A percentile compares a stretch with the other conserved stretches of the same genome.
Evolutionary conservation across 106 monocot genomes (phyloP).

Genomic region (Vanilla planifolia): DNA sequence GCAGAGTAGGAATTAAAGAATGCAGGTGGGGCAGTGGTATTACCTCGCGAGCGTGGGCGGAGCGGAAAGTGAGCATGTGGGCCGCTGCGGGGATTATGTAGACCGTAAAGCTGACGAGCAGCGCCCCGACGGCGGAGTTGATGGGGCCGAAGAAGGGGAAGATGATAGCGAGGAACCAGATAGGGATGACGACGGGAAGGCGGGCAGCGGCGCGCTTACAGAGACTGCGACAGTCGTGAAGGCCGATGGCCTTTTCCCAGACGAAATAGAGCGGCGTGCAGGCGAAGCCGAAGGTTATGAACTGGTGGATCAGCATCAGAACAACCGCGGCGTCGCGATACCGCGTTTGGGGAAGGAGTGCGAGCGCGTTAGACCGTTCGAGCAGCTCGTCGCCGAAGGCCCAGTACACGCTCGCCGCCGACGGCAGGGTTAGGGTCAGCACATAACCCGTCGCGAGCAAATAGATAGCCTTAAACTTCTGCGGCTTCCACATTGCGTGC

Average conservation of each 20-base stretch:
- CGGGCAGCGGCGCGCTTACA: slow-evolving; percentile 86
- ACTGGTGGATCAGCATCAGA: slow-evolving; percentile 95
- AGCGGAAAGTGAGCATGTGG: slow-evolving; percentile 81
- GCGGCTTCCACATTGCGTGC: slow-evolving; percentile 81
- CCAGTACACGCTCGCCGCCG: slow-evolving; percentile 78
- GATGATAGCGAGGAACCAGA: slow-evolving; percentile 97
- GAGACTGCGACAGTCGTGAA: slow-evolving; percentile 85
- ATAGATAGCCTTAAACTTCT: slow-evolving; percentile 71
- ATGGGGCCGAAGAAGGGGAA: slow-evolving; percentile 99
- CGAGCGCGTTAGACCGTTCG: slow-evolving; percentile 76
- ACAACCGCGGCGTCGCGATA: slow-evolving; percentile 81
- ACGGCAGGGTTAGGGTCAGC: slow-evolving; percentile 62
- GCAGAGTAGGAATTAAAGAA: no score
- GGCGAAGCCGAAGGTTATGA: slow-evolving; percentile 98
- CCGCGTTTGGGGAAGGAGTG: slow-evolving; percentile 62
- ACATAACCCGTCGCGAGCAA: slow-evolving; percentile 57
- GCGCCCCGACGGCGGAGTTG: slow-evolving; percentile 85
- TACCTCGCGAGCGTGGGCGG: slow-evolving; percentile 76
- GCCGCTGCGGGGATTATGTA: slow-evolving; percentile 89
- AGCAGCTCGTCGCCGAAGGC: slow-evolving; percentile 89
- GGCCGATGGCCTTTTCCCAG: slow-evolving; percentile 91
- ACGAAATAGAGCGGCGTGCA: slow-evolving; percentile 98
- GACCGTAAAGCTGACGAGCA: slow-evolving; percentile 95
- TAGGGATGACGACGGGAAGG: slow-evolving; percentile 85
- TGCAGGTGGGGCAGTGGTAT: no score